Base-by-base conservation (phyloP, 2,329 filamentous ascomycete species). In the Elsinoe batatas region DNA sequence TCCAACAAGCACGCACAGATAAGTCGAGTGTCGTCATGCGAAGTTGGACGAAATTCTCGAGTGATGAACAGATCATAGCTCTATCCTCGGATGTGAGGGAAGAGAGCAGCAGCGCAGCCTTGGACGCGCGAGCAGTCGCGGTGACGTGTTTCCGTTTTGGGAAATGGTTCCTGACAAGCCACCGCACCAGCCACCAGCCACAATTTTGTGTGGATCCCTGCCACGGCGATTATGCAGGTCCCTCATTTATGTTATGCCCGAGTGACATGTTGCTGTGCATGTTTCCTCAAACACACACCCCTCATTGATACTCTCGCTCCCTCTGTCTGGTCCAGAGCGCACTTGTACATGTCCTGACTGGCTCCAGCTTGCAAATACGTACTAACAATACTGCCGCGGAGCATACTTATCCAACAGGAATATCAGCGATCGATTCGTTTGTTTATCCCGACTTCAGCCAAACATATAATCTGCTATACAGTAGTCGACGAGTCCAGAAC, bases 261-360 rank as follows among this genome's bases (percentile, higher is more conserved):
- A 30, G 2, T 30, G 26, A 30, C 8, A 30, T 30, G 4, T 30
- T 30, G 26, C 26, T 30, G 26, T 30, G 26, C 13, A 33, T 33
- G 44, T 35, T 51, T n/a, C 15, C 26, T 33, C 32, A 17, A 17
- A 37, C 17, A 37, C 18, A 8, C 3, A 26, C 26, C 17, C 32
- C 32, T 20, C 33, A 51, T 51, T n/a, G 5, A 17, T 51, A 37
- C 15, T 11, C 33, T 36, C 35, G 32, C 32, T 26, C n/a, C 2
- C 47, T 38, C 35, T 51, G 47, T 36, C 35, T 38, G 47, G 47
- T 36, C 47, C 47, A 51, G 47, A 51, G 47, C 17, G 7, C 5
- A 10, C 15, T 26, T 51, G 33, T 51, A 51, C 47, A 38, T 51
- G 33, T 38, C 47, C 32, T 49, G 44, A 33, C 32, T 33, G 44